phyloP scores from a whole-genome alignment of 192 early-diverging fungal species.

The Linnemannia exigua region DNA sequence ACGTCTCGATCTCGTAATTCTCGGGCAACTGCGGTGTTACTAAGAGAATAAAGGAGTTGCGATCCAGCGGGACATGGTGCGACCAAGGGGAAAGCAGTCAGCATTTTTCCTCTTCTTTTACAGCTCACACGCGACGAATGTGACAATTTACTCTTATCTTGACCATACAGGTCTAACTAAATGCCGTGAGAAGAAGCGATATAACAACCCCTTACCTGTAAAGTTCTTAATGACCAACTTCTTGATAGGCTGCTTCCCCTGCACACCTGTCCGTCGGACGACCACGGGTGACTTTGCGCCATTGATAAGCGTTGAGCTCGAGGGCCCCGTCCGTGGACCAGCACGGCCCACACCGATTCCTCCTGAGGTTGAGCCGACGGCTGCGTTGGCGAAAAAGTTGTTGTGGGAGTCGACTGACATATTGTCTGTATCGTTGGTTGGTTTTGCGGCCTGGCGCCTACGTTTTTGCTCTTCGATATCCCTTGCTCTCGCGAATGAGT shows the following conservation, averaged over 20 bases:
- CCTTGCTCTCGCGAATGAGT: slow-evolving; percentile 50
- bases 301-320: background rate
- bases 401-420: slow-evolving; percentile 39
- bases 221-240: slow-evolving; percentile 75
- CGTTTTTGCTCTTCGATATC: slow-evolving; percentile 46
- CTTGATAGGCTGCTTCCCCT: slow-evolving; percentile 61
- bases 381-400: slow-evolving; percentile 20
- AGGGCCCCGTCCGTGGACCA: slow-evolving; percentile 18
- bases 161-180: background rate
- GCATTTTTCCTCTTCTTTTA: background rate
- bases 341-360: slow-evolving; percentile 35
- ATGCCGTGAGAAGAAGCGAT: background rate
- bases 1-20: slow-evolving; percentile 76
- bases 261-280: slow-evolving; percentile 44
- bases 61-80: slow-evolving; percentile 1
- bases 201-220: slow-evolving; percentile 60
- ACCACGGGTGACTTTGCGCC: slow-evolving; percentile 21
- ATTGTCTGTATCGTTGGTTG: slow-evolving; percentile 6
- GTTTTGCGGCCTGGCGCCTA: slow-evolving; percentile 18
- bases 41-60: slow-evolving; percentile 11
- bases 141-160: background rate
- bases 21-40: slow-evolving; percentile 73
- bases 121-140: background rate
- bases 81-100: background rate
- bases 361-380: slow-evolving; percentile 15